Conservation (phyloP, 2,329 filamentous ascomycete genomes). For the Verruconis gallopava region DNA sequence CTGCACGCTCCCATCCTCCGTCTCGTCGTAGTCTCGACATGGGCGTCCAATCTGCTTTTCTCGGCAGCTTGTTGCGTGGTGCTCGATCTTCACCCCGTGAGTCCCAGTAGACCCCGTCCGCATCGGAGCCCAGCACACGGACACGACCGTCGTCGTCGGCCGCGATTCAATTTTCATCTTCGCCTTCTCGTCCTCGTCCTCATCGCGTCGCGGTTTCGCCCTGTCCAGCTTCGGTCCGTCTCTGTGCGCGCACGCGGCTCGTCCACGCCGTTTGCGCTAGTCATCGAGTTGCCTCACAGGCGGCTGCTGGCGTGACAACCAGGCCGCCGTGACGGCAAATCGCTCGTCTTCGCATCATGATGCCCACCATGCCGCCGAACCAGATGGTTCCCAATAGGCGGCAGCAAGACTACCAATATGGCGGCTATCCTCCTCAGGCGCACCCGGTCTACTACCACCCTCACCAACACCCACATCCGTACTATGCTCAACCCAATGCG, state of each 20-base stretch:
- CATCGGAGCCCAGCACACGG: too few relatives aligned
- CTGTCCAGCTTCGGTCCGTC: too few relatives aligned
- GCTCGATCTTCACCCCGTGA: too few relatives aligned
- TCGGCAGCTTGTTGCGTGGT: too few relatives aligned
- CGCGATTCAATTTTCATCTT: background rate
- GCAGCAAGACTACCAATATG: slow-evolving; percentile 7
- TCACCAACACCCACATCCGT: slow-evolving; percentile 23
- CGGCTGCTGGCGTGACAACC: slow-evolving; percentile 3
- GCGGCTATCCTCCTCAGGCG: slow-evolving; percentile 2
- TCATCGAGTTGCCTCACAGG: slow-evolving; percentile 9
- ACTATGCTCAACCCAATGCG: background rate
- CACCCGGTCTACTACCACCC: slow-evolving; percentile 21
- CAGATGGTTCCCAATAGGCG: background rate
- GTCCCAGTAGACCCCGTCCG: too few relatives aligned
- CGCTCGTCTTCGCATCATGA: background rate
- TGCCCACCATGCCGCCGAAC: slow-evolving; percentile 4
- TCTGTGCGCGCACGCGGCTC: too few relatives aligned
- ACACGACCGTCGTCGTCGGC: too few relatives aligned
- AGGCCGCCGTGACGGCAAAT: slow-evolving; percentile 5
- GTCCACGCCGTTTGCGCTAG: too few relatives aligned
- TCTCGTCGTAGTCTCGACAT: too few relatives aligned
- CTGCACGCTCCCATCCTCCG: too few relatives aligned
- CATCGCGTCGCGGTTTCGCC: background rate
- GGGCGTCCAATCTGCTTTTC: too few relatives aligned
- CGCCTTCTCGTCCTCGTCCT: background rate